Percentiles rank a stretch among this genome's conserved stretches.
phyloP scores from a whole-genome alignment of 2,329 filamentous ascomycete genomes.

The Pezicula radicicola region DNA sequence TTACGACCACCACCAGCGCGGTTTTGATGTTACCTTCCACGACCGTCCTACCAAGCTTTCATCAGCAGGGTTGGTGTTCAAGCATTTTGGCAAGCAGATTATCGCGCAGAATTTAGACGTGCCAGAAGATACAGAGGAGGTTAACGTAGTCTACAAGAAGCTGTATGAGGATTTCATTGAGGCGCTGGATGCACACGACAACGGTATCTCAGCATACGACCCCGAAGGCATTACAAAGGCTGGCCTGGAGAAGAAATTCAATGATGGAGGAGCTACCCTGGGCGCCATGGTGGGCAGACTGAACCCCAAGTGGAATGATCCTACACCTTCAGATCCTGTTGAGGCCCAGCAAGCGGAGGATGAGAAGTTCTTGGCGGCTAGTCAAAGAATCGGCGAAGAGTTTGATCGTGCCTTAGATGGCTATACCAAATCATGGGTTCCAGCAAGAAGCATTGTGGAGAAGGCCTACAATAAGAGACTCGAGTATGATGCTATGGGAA shows the following conservation, averaged over 20 bases:
- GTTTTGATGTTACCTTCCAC: constrained; percentile 83
- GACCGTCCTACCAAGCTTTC: constrained; percentile 83
- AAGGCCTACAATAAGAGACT: constrained; percentile 68
- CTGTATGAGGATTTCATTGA: constrained; percentile 93
- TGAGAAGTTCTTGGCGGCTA: constrained; percentile 72
- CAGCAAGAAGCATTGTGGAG: constrained; percentile 76
- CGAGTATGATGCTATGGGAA: constrained; percentile 68
- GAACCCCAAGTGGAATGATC: constrained; percentile 80
- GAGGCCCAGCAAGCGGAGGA: constrained; percentile 75
- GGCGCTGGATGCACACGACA: constrained; percentile 96
- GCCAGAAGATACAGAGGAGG: constrained; percentile 60
- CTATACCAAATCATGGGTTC: constrained; percentile 77
- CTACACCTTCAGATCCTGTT: constrained; percentile 45
- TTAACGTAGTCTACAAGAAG: constrained; percentile 78
- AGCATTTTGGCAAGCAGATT: constrained; percentile 89
- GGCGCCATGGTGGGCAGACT: constrained; percentile 78
- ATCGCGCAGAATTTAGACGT: constrained; percentile 67
- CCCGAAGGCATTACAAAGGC: constrained; percentile 64
- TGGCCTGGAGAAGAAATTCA: constrained; percentile 78
- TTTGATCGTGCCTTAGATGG: constrained; percentile 80
- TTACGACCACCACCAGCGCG: constrained; percentile 97
- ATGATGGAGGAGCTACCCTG: constrained; percentile 77
- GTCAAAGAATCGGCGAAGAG: constrained; percentile 80
- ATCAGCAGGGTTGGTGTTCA: constrained; percentile 89
- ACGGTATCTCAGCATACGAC: constrained; percentile 85